These are phyloP conservation scores for Leccinum fibrillosum DNA, from an alignment of 768 basidiomycete species.

Conservation along the genomic window DNA sequence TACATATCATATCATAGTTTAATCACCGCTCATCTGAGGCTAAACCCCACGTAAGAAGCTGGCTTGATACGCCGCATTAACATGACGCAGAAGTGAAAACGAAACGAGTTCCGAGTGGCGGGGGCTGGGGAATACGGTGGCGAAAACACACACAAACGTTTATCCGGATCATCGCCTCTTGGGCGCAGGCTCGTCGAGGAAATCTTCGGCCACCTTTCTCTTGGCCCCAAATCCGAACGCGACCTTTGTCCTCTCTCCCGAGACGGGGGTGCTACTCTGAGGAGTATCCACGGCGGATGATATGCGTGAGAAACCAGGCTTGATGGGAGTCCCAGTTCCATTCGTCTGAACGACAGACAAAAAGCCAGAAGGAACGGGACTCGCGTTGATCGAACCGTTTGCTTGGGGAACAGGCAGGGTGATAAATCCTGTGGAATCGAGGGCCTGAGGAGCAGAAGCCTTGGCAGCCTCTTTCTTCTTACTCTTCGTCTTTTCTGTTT, in stretches of 20 bases:
- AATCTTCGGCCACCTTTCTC: conserved; percentile 74
- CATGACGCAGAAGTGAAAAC: background rate
- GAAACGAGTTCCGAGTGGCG: background rate
- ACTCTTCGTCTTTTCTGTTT: conserved; percentile 78
- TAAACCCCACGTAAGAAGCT: background rate
- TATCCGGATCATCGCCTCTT: conserved; percentile 44
- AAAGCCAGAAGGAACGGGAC: conserved; percentile 43
- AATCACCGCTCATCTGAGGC: background rate
- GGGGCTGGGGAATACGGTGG: background rate
- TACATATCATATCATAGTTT: background rate
- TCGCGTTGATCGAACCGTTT: conserved; percentile 39
- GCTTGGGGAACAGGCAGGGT: conserved; percentile 61
- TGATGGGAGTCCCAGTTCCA: conserved; percentile 53
- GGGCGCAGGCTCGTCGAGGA: conserved; percentile 59
- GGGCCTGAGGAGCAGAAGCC: conserved; percentile 39
- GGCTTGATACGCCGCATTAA: background rate
- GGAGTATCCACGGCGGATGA: conserved; percentile 46
- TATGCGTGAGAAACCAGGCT: conserved; percentile 77
- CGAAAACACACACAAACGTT: background rate
- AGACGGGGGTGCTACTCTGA: conserved; percentile 49
- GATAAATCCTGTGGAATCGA: conserved; percentile 58
- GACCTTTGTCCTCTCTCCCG: conserved; percentile 68
- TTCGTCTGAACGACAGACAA: conserved; percentile 26
- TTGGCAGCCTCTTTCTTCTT: conserved; percentile 71
- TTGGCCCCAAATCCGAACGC: conserved; percentile 76